Conservation (phyloP, 768 basidiomycete species). For the Agaricus sinodeliciosus region DNA sequence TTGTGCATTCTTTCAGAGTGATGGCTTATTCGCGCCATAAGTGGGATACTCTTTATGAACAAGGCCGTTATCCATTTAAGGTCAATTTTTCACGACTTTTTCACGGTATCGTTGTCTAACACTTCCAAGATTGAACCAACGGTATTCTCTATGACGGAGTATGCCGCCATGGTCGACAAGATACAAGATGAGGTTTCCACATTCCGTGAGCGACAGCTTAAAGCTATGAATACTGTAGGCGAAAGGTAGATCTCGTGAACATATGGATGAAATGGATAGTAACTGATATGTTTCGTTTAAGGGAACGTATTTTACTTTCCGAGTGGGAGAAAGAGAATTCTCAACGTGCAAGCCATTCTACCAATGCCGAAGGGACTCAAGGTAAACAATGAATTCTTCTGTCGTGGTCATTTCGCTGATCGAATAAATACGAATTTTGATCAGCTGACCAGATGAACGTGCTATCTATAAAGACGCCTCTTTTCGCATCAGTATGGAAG, state of each 20-base stretch:
- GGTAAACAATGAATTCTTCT: background rate
- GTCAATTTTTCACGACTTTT: conserved; percentile 17
- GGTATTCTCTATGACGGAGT: conserved; percentile 46
- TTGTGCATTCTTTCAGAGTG: background rate
- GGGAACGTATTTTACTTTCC: background rate
- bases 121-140: conserved; percentile 37
- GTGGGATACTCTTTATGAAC: conserved; percentile 46
- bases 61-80: conserved; percentile 47
- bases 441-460: conserved; percentile 5
- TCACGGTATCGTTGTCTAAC: background rate
- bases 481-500: conserved; percentile 46
- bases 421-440: background rate
- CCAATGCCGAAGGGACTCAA: background rate
- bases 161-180: conserved; percentile 33
- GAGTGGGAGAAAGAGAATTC: conserved; percentile 4
- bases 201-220: conserved; percentile 35
- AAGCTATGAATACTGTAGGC: conserved; percentile 31
- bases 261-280: conserved; percentile 32
- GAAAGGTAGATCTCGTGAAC: conserved; percentile 24
- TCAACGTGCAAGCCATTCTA: background rate
- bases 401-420: no score
- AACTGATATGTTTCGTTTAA: conserved; percentile 34
- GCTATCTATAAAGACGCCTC: conserved; percentile 23
- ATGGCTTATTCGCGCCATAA: conserved; percentile 15
- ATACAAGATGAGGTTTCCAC: conserved; percentile 33